These are phyloP conservation scores for Hyphopichia pseudoburtonii DNA, from an alignment of 1,139 yeast species.

Conservation along the genomic window DNA sequence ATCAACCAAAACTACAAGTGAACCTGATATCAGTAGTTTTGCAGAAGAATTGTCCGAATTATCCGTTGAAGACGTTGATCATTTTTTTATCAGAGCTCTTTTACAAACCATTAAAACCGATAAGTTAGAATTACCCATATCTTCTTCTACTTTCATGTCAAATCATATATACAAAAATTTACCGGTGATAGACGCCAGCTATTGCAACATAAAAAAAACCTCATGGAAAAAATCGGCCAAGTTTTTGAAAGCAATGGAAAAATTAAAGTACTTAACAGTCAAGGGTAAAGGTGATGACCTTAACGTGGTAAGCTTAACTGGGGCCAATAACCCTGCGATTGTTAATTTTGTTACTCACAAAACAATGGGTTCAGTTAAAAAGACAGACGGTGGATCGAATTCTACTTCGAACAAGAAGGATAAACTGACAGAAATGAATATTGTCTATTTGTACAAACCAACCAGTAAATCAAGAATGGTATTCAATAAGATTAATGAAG, in stretches of 20 bases:
- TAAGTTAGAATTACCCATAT: slow-evolving; percentile 56
- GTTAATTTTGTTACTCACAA: slow-evolving; percentile 65
- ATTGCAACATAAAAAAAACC: slow-evolving; percentile 72
- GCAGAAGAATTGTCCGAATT: slow-evolving; percentile 38
- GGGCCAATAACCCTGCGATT: slow-evolving; percentile 49
- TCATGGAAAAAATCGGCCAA: slow-evolving; percentile 90
- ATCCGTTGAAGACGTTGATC: slow-evolving; percentile 73
- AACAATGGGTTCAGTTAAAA: slow-evolving; percentile 10
- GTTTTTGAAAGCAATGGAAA: slow-evolving; percentile 82
- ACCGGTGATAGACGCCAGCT: slow-evolving; percentile 54
- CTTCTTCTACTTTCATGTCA: slow-evolving; percentile 74
- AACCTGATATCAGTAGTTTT: slow-evolving; percentile 15
- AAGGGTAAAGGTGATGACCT: slow-evolving; percentile 81
- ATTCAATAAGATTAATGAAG: slow-evolving; percentile 44
- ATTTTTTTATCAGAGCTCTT: slow-evolving; percentile 67
- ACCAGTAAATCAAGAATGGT: slow-evolving; percentile 49
- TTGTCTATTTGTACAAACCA: slow-evolving; percentile 54
- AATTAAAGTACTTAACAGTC: slow-evolving; percentile 58
- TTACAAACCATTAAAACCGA: slow-evolving; percentile 67
- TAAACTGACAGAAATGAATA: slow-evolving; percentile 25
- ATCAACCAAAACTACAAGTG: slow-evolving; percentile 2
- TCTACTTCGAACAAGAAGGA: slow-evolving; percentile 20
- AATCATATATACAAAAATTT: slow-evolving; percentile 66
- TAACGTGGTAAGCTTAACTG: slow-evolving; percentile 50
- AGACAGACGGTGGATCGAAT: not conserved